A percentile compares a stretch with the other conserved stretches of the same genome.
phyloP scores from a whole-genome alignment of 1,284 basidiomycete species.

The Phenoliferia sp. region DNA sequence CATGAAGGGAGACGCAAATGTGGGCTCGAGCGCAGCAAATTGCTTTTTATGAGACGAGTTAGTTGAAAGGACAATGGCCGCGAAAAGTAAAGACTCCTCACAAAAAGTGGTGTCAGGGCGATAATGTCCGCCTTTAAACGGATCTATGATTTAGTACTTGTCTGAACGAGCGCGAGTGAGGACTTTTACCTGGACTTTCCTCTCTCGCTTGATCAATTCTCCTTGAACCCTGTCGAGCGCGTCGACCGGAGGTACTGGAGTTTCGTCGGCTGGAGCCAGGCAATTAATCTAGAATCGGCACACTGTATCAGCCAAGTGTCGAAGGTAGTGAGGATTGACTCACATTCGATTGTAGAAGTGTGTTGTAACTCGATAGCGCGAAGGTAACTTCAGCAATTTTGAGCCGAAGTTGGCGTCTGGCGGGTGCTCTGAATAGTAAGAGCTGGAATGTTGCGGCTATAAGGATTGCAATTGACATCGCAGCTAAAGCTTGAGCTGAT shows the following conservation, averaged over 20 bases:
- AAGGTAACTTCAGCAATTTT: constrained; percentile 13
- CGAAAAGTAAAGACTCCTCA: no score
- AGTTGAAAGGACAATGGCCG: no score
- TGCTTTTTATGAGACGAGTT: no score
- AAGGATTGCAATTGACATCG: constrained; percentile 2
- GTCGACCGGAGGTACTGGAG: constrained; percentile 23
- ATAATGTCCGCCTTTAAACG: no score
- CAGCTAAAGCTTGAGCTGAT: neutral
- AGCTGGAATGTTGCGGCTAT: constrained; percentile 10
- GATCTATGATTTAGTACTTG: no score
- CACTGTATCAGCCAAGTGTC: neutral
- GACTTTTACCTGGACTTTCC: no score
- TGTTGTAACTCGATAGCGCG: constrained; percentile 27
- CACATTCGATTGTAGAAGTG: constrained; percentile 25
- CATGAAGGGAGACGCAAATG: constrained; percentile 32
- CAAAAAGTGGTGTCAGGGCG: no score
- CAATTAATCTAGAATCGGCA: constrained; percentile 35
- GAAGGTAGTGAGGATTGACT: neutral
- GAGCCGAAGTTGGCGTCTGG: constrained; percentile 1
- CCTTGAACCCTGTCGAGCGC: constrained; percentile 36
- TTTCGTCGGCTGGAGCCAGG: constrained; percentile 23
- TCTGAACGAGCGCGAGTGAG: no score
- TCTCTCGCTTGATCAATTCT: no score
- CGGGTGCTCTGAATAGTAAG: constrained; percentile 4
- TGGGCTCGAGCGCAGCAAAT: constrained; percentile 36